These are phyloP conservation scores for Pisolithus albus DNA, from an alignment of 768 basidiomycete genomes.

Conservation along the genomic window DNA sequence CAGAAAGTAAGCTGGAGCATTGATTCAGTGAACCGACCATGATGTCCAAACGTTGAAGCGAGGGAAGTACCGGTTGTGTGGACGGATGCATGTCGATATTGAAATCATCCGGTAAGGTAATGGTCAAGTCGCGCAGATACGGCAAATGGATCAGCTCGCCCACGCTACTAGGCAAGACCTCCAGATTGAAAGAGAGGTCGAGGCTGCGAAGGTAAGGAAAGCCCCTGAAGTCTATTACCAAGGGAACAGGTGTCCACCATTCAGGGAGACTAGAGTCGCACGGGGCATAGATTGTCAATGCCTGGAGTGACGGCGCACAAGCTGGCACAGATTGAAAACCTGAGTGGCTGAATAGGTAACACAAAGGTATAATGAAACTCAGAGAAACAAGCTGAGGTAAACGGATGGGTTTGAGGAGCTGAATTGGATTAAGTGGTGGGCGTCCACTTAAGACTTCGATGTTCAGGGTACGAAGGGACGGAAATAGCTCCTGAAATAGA, in stretches of 20 bases:
- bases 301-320: constrained; percentile 14
- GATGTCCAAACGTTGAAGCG: constrained; percentile 18
- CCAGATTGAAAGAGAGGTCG: constrained; percentile 18
- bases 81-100: constrained; percentile 1
- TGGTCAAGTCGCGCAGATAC: constrained; percentile 17
- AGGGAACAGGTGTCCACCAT: background rate
- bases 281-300: constrained; percentile 16
- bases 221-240: constrained; percentile 9
- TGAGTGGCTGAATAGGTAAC: constrained; percentile 9
- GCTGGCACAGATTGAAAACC: constrained; percentile 17
- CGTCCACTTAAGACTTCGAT: constrained; percentile 17
- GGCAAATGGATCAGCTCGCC: constrained; percentile 15
- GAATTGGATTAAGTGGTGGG: constrained; percentile 11
- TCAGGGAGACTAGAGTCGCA: too few relatives aligned
- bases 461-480: constrained; percentile 21
- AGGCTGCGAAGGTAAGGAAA: constrained; percentile 19
- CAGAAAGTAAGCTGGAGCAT: constrained; percentile 21
- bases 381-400: constrained; percentile 16
- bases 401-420: constrained; percentile 15
- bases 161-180: constrained; percentile 18
- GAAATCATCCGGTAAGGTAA: constrained; percentile 16
- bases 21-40: constrained; percentile 19
- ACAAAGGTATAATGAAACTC: constrained; percentile 19
- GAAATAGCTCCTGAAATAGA: constrained; percentile 16
- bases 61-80: constrained; percentile 12